A percentile compares a stretch with the other conserved stretches of the same genome.
phyloP scores from a whole-genome alignment of 192 early-diverging fungal species.

The Backusella tarrabulga region DNA sequence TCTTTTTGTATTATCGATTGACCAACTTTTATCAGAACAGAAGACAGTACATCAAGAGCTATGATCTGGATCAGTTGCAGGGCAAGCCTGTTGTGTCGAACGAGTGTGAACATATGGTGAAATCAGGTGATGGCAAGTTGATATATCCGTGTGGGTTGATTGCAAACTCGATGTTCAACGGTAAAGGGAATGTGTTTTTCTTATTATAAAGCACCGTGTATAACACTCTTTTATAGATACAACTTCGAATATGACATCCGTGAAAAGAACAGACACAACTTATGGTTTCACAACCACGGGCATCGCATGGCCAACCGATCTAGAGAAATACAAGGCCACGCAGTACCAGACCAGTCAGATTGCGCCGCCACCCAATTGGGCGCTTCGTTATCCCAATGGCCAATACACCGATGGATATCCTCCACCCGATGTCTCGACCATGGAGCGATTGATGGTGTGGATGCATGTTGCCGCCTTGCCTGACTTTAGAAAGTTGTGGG shows the following conservation, averaged over 20 bases:
- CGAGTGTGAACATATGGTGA: conserved; percentile 30
- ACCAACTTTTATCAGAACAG: conserved; percentile 98
- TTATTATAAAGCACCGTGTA: background rate
- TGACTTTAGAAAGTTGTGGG: conserved; percentile 93
- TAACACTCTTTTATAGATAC: conserved; percentile 18
- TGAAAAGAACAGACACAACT: conserved; percentile 6
- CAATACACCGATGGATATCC: conserved; percentile 38
- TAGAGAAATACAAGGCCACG: conserved; percentile 64
- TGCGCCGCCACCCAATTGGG: conserved; percentile 88
- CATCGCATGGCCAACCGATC: conserved; percentile 86
- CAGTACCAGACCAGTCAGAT: conserved; percentile 54
- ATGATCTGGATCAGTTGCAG: conserved; percentile 70
- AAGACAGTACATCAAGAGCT: conserved; percentile 81
- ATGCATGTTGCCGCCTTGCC: conserved; percentile 95
- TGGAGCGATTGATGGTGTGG: conserved; percentile 93
- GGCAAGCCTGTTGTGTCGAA: conserved; percentile 48
- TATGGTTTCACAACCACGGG: conserved; percentile 64
- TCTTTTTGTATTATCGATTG: conserved; percentile 92
- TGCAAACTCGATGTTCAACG: conserved; percentile 89
- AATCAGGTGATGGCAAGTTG: conserved; percentile 32
- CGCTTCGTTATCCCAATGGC: conserved; percentile 53
- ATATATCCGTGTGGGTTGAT: conserved; percentile 93
- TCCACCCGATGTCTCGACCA: conserved; percentile 62
- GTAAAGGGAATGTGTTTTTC: conserved; percentile 28
- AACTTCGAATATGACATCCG: conserved; percentile 18